Evolutionary conservation across 106 monocot genomes (phyloP).

Genomic region (Allium sativum): DNA sequence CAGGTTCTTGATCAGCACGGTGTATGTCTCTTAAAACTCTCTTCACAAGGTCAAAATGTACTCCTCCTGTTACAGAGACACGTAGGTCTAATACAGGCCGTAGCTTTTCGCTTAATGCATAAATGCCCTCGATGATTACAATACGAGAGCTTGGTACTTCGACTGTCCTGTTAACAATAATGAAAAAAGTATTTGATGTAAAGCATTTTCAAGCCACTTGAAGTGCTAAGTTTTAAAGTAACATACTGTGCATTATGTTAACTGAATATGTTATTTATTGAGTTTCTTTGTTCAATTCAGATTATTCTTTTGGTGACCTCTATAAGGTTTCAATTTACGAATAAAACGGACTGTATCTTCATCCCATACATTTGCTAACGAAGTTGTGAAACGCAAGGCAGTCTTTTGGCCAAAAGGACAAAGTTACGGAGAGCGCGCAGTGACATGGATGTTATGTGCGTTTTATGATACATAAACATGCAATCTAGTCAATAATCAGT

Average conservation of each 20-base stretch:
- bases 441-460: no score
- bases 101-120: slow-evolving; percentile 89
- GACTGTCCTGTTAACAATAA: slow-evolving; percentile 53
- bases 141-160: slow-evolving; percentile 87
- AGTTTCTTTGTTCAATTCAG: no score
- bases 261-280: slow-evolving; percentile 5
- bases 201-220: no score
- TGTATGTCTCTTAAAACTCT: slow-evolving; percentile 97
- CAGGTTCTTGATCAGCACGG: slow-evolving; percentile 93
- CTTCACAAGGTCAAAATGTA: slow-evolving; percentile 98
- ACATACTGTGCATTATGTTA: not conserved
- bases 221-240: not conserved
- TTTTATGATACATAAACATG: no score
- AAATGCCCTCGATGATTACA: slow-evolving; percentile 91
- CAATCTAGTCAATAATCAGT: no score
- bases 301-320: no score
- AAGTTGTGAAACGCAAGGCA: no score
- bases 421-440: no score
- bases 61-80: slow-evolving; percentile 96
- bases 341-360: no score
- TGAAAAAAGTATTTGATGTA: not conserved
- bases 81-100: slow-evolving; percentile 72
- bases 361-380: no score
- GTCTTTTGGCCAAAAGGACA: no score
- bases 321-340: no score